Percentiles rank a stretch among this genome's conserved stretches.
These are phyloP conservation scores for Fusarium albidum DNA, from an alignment of 2,329 filamentous ascomycete species.

Conservation along the genomic window DNA sequence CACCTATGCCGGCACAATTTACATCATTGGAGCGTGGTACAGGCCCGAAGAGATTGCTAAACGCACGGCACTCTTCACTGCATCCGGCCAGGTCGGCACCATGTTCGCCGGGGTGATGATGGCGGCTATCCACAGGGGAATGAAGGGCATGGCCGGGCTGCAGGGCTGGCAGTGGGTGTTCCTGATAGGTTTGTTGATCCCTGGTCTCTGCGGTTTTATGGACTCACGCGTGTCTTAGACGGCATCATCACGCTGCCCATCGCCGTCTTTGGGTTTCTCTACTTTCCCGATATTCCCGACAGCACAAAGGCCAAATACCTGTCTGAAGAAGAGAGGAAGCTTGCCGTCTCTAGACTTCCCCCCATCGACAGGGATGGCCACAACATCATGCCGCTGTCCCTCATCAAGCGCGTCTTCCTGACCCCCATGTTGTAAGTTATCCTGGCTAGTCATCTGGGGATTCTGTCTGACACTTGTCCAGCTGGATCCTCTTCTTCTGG, in stretches of 20 bases:
- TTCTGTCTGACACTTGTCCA: neutral
- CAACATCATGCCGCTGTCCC: conserved; percentile 41
- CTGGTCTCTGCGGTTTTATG: too few species aligned
- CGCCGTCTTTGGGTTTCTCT: conserved; percentile 33
- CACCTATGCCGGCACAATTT: conserved; percentile 44
- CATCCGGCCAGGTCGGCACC: conserved; percentile 62
- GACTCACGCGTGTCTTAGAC: too few species aligned
- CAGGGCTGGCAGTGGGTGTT: conserved; percentile 59
- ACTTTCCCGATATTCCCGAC: conserved; percentile 43
- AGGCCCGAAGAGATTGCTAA: conserved; percentile 65
- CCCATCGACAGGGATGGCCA: conserved; percentile 45
- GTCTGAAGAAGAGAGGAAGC: conserved; percentile 42
- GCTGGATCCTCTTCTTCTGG: conserved; percentile 50
- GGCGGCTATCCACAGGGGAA: conserved; percentile 47
- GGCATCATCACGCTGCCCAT: conserved; percentile 36
- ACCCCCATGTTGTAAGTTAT: conserved; percentile 40
- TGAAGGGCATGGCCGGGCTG: conserved; percentile 50
- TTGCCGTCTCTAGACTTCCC: conserved; percentile 42
- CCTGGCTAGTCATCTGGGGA: rapidly evolving
- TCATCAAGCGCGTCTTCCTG: conserved; percentile 40
- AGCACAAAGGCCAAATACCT: conserved; percentile 46
- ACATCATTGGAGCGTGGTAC: conserved; percentile 60
- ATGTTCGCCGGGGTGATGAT: conserved; percentile 68
- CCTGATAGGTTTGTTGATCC: too few species aligned
- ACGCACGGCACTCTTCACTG: conserved; percentile 65